Evolutionary conservation across 805 yeast species (phyloP).

Genomic region (Lipomyces oligophaga): DNA sequence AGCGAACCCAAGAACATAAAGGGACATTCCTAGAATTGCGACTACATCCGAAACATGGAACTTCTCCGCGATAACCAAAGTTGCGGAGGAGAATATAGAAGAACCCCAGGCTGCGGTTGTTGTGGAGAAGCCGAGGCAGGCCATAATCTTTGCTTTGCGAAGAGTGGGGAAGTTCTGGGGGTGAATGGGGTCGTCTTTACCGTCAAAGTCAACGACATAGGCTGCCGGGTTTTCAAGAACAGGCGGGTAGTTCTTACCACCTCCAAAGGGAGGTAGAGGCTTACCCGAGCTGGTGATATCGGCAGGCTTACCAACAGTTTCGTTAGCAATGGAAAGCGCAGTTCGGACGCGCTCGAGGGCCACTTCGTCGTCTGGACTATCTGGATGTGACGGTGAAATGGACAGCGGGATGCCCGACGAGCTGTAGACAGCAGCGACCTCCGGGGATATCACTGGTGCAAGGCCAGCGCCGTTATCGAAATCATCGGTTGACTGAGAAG

Average conservation of each 20-base stretch:
- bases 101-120: constrained; percentile 68
- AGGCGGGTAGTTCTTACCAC: constrained; percentile 60
- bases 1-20: constrained; percentile 90
- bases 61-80: constrained; percentile 41
- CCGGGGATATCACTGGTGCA: constrained; percentile 16
- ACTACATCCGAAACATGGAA: constrained; percentile 64
- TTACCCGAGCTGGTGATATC: constrained; percentile 10
- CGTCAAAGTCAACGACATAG: constrained; percentile 70
- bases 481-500: too few species aligned
- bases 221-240: constrained; percentile 50
- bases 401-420: constrained; percentile 17
- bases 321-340: constrained; percentile 17
- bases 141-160: constrained; percentile 47
- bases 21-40: constrained; percentile 70
- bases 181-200: constrained; percentile 71
- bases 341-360: constrained; percentile 16
- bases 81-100: constrained; percentile 70
- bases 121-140: constrained; percentile 49
- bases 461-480: too few species aligned
- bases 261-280: constrained; percentile 57
- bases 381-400: constrained; percentile 7
- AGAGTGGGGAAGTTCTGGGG: constrained; percentile 71
- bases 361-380: constrained; percentile 8
- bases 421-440: constrained; percentile 9
- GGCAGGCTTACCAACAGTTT: constrained; percentile 16